These are phyloP conservation scores for Athelia psychrophila DNA, from an alignment of 1,284 basidiomycete genomes.

Conservation along the genomic window DNA sequence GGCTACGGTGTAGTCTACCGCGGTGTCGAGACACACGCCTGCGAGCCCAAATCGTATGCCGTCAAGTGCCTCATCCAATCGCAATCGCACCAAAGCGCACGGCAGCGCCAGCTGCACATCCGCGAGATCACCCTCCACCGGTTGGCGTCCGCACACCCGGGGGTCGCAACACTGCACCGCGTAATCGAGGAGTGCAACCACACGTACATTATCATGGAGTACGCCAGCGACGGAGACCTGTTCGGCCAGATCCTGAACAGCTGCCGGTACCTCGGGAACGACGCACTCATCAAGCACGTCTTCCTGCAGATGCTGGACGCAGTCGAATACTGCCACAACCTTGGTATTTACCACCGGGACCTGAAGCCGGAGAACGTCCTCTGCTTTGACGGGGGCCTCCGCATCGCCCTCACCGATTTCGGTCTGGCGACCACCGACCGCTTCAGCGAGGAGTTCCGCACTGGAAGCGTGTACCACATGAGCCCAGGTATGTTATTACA, in stretches of 20 bases:
- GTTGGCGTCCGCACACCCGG: slow-evolving; percentile 82
- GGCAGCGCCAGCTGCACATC: slow-evolving; percentile 74
- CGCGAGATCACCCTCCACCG: slow-evolving; percentile 85
- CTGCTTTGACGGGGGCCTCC: slow-evolving; percentile 78
- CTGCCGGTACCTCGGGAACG: slow-evolving; percentile 74
- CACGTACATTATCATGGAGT: slow-evolving; percentile 75
- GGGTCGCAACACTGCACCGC: slow-evolving; percentile 87
- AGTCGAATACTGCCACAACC: slow-evolving; percentile 84
- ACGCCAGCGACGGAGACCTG: slow-evolving; percentile 86
- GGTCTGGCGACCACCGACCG: slow-evolving; percentile 93
- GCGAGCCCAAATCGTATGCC: slow-evolving; percentile 66
- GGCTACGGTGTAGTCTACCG: slow-evolving; percentile 97
- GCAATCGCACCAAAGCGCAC: slow-evolving; percentile 49
- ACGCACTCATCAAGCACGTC: slow-evolving; percentile 80
- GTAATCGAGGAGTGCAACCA: slow-evolving; percentile 75
- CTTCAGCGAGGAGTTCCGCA: slow-evolving; percentile 89
- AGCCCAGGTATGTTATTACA: slow-evolving; percentile 69
- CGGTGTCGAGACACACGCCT: slow-evolving; percentile 64
- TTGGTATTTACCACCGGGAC: slow-evolving; percentile 96
- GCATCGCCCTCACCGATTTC: slow-evolving; percentile 93
- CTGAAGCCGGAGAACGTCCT: slow-evolving; percentile 98
- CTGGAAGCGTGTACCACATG: slow-evolving; percentile 97
- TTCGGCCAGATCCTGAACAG: slow-evolving; percentile 84
- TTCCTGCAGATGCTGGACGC: slow-evolving; percentile 94
- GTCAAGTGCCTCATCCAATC: slow-evolving; percentile 86